Evolutionary conservation across 23 red algal genomes (phyloP).

Genomic region (Pyropia yezoensis): DNA sequence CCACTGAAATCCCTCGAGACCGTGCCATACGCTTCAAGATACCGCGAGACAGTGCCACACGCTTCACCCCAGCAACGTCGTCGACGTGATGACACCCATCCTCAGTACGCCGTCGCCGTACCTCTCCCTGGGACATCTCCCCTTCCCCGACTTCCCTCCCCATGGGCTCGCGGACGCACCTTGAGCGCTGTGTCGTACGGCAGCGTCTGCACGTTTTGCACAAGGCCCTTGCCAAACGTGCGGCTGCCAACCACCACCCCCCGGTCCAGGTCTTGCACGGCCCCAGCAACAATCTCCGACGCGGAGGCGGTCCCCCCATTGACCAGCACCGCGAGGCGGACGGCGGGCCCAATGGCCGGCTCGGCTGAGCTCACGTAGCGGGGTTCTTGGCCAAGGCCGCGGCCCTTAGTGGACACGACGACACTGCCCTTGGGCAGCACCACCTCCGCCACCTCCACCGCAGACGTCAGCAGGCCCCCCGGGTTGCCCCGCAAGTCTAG

Average conservation of each 20-base stretch:
- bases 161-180: too few species aligned
- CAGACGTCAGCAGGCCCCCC: conserved; percentile 72
- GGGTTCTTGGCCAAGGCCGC: conserved; percentile 40
- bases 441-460: conserved; percentile 80
- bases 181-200: conserved; percentile 88
- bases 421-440: conserved; percentile 72
- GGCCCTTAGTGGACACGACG: conserved; percentile 77
- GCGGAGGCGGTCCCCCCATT: conserved; percentile 85
- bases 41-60: too few species aligned
- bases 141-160: too few species aligned
- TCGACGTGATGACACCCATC: too few species aligned
- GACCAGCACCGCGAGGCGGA: conserved; percentile 65
- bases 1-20: too few species aligned
- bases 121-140: too few species aligned
- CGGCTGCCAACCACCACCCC: conserved; percentile 72
- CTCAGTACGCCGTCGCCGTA: too few species aligned
- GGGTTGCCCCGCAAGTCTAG: conserved; percentile 94
- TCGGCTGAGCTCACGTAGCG: conserved; percentile 36
- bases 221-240: conserved; percentile 96
- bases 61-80: too few species aligned
- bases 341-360: conserved; percentile 23
- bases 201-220: conserved; percentile 86
- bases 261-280: conserved; percentile 83
- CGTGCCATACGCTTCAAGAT: too few species aligned
- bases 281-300: conserved; percentile 89